A percentile compares a stretch with the other conserved stretches of the same genome.
Conservation (phyloP, 176 grass and related monocot genomes). For the Panicum miliaceum region DNA sequence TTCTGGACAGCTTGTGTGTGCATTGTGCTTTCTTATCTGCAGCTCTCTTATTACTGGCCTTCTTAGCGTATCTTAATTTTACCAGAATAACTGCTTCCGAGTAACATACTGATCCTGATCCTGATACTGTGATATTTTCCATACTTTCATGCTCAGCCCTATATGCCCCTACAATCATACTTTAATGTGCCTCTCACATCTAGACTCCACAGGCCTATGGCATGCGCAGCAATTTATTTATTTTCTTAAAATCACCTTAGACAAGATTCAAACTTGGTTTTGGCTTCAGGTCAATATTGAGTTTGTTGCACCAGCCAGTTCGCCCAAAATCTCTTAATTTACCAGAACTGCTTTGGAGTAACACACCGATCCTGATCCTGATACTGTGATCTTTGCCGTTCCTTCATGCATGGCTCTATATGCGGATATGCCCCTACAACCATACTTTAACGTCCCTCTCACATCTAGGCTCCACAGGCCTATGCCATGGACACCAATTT, state of each 20-base stretch:
- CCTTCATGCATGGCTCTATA: not conserved
- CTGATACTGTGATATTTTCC: not conserved
- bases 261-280: conserved; percentile 1
- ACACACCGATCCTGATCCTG: not conserved
- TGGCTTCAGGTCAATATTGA: not conserved
- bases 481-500: not conserved
- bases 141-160: not conserved
- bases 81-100: not conserved
- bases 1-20: not conserved
- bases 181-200: not conserved
- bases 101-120: not conserved
- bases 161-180: not conserved
- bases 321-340: not conserved
- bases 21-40: not conserved
- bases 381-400: not conserved
- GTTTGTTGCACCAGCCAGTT: not conserved
- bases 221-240: not conserved
- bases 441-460: not conserved
- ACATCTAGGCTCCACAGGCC: not conserved
- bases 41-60: not conserved
- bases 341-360: not conserved
- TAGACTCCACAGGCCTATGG: conserved; percentile 6
- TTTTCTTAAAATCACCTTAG: not conserved
- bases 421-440: not conserved
- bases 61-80: not conserved